Evolutionary conservation across 345 rosid genomes (phyloP).

Genomic region (Aegle marmelos): DNA sequence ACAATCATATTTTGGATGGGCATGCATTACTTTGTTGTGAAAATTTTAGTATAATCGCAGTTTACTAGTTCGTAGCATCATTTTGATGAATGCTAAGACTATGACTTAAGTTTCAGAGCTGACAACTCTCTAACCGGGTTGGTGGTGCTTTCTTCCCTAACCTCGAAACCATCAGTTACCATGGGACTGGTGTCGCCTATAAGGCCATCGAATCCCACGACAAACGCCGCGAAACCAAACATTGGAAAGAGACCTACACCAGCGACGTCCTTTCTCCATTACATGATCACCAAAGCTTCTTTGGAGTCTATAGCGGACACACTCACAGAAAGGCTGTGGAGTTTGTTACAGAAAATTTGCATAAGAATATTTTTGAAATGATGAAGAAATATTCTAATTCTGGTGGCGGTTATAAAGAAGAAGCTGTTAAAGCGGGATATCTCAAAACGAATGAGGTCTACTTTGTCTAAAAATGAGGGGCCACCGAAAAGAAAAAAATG

Average conservation of each 20-base stretch:
- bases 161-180: too few species aligned
- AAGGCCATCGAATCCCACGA: too few species aligned
- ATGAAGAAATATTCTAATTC: conserved; percentile 19
- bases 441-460: conserved; percentile 56
- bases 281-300: conserved; percentile 33
- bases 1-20: conserved; percentile 21
- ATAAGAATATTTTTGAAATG: conserved; percentile 48
- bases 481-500: too few species aligned
- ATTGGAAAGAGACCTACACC: too few species aligned
- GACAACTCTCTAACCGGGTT: too few species aligned
- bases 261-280: too few species aligned
- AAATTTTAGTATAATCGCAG: background rate
- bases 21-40: background rate
- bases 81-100: background rate
- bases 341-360: conserved; percentile 70
- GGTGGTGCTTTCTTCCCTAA: too few species aligned
- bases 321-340: conserved; percentile 72
- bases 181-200: too few species aligned
- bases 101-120: too few species aligned
- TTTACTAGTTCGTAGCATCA: background rate
- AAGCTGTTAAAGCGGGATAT: conserved; percentile 58
- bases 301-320: conserved; percentile 84
- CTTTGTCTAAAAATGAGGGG: too few species aligned
- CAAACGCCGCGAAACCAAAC: too few species aligned
- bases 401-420: conserved; percentile 22